Percentiles rank a stretch among this genome's conserved stretches.
Evolutionary conservation across 1,139 yeast genomes (phyloP).

Genomic region (Yamadazyma trypodendri): DNA sequence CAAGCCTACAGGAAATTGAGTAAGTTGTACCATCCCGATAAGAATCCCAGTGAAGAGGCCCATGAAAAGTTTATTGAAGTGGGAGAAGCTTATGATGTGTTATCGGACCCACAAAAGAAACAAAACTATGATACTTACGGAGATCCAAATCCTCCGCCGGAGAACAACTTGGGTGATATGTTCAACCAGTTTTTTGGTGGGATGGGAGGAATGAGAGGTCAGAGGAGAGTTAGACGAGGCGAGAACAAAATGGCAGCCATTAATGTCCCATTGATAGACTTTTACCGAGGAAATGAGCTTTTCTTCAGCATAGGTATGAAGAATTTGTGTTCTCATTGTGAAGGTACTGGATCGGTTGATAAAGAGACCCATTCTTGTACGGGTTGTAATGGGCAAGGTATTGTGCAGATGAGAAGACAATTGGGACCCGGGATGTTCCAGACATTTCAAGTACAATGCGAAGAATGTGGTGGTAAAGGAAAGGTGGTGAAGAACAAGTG

Average conservation of each 20-base stretch:
- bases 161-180: conserved; percentile 59
- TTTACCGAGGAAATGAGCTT: conserved; percentile 64
- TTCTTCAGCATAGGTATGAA: conserved; percentile 69
- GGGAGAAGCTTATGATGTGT: conserved; percentile 91
- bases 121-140: conserved; percentile 77
- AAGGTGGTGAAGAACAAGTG: conserved; percentile 63
- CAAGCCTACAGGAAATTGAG: conserved; percentile 82
- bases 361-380: conserved; percentile 64
- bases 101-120: conserved; percentile 73
- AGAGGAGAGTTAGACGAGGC: conserved; percentile 53
- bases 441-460: conserved; percentile 77
- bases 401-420: conserved; percentile 65
- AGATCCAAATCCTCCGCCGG: conserved; percentile 65
- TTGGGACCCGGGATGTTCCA: conserved; percentile 91
- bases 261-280: conserved; percentile 58
- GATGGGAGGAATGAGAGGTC: conserved; percentile 43
- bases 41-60: conserved; percentile 80
- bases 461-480: conserved; percentile 78
- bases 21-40: conserved; percentile 92
- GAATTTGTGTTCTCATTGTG: conserved; percentile 72
- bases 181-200: conserved; percentile 79
- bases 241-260: conserved; percentile 60
- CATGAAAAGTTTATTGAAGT: conserved; percentile 84
- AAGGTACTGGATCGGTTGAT: conserved; percentile 84
- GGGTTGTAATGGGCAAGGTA: conserved; percentile 75